These are phyloP conservation scores for Colletotrichum zoysiae DNA, from an alignment of 2,329 filamentous ascomycete species.

Conservation along the genomic window DNA sequence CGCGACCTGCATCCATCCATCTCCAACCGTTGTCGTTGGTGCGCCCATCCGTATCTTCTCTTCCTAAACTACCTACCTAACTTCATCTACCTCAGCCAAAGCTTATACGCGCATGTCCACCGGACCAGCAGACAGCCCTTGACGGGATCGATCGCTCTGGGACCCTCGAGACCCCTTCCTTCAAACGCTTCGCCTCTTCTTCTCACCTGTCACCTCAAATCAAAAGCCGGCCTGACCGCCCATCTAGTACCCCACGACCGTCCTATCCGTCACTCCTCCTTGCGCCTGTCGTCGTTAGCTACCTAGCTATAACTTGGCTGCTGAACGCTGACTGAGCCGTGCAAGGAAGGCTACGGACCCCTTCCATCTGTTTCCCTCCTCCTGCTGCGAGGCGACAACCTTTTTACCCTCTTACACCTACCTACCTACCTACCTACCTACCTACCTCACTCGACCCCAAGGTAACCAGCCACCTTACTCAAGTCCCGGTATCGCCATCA, in stretches of 20 bases:
- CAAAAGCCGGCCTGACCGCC: slow-evolving; percentile 13
- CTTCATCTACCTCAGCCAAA: background rate
- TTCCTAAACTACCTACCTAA: no score
- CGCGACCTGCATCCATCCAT: slow-evolving; percentile 9
- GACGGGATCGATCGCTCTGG: slow-evolving; percentile 8
- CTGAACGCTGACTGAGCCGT: slow-evolving; percentile 35
- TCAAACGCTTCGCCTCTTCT: slow-evolving; percentile 7
- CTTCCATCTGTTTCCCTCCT: slow-evolving; percentile 14
- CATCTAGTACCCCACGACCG: background rate
- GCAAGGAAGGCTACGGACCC: slow-evolving; percentile 33
- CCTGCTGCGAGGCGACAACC: slow-evolving; percentile 16
- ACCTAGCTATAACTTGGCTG: background rate
- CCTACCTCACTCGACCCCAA: slow-evolving; percentile 12
- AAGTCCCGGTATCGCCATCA: slow-evolving; percentile 52
- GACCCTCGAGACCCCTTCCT: slow-evolving; percentile 14
- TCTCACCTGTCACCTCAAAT: slow-evolving; percentile 18
- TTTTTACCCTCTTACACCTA: slow-evolving; percentile 21
- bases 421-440: slow-evolving; percentile 6
- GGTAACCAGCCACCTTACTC: slow-evolving; percentile 3
- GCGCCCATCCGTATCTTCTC: background rate
- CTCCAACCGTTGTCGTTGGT: background rate
- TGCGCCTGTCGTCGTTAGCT: slow-evolving; percentile 30
- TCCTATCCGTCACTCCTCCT: background rate
- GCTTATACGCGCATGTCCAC: background rate
- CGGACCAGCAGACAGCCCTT: slow-evolving; percentile 1